Evolutionary conservation across 768 basidiomycete species (phyloP).

Genomic region (Amanita jacksonii): DNA sequence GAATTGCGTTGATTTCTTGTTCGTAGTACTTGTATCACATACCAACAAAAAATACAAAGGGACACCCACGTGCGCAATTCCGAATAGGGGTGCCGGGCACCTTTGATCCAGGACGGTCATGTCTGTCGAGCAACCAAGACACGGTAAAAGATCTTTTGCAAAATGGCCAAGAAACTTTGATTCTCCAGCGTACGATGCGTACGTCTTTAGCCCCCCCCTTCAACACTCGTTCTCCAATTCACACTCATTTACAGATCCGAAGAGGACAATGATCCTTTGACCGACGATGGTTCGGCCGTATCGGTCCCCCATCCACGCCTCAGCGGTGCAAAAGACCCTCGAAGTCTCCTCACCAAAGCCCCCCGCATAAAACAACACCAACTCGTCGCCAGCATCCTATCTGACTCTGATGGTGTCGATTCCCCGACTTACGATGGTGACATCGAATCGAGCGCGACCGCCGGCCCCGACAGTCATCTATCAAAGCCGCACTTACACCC

Average conservation of each 20-base stretch:
- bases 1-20: too few relatives aligned
- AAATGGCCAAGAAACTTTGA: constrained; percentile 54
- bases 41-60: too few relatives aligned
- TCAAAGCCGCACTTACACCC: constrained; percentile 23
- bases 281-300: constrained; percentile 59
- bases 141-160: constrained; percentile 61
- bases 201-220: constrained; percentile 7
- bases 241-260: constrained; percentile 60
- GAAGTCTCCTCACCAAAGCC: constrained; percentile 21
- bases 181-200: constrained; percentile 75
- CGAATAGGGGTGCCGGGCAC: too few relatives aligned
- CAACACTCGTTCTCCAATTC: constrained; percentile 12
- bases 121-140: constrained; percentile 23
- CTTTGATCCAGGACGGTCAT: constrained; percentile 9
- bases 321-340: constrained; percentile 18
- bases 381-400: constrained; percentile 44
- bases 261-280: constrained; percentile 82
- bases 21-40: too few relatives aligned
- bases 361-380: constrained; percentile 33
- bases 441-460: constrained; percentile 69
- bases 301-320: constrained; percentile 29
- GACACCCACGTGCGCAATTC: too few relatives aligned
- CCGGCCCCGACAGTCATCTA: constrained; percentile 33
- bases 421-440: constrained; percentile 90
- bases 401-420: constrained; percentile 69